Evolutionary conservation across 176 grass and related monocot genomes (phyloP).

Genomic region (Ensete ventricosum): DNA sequence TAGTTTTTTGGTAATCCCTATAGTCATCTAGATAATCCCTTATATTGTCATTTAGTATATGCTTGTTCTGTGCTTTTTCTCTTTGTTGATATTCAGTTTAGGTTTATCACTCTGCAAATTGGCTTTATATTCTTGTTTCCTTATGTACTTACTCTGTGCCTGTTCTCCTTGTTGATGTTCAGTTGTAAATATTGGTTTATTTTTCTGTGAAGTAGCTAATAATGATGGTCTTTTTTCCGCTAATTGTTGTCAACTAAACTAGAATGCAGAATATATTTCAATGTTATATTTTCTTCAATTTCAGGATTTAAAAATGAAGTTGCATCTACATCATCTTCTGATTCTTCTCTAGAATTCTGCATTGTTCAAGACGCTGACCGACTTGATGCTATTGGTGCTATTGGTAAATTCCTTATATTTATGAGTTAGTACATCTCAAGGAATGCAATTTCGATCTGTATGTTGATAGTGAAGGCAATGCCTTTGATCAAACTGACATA

Average conservation of each 20-base stretch:
- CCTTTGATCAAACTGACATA: background rate
- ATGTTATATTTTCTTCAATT: constrained; percentile 14
- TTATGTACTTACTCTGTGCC: too few relatives aligned
- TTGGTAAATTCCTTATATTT: constrained; percentile 40
- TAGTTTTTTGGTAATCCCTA: background rate
- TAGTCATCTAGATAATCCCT: background rate
- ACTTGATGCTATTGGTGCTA: constrained; percentile 82
- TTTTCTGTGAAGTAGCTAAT: too few relatives aligned
- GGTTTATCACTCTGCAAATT: too few relatives aligned
- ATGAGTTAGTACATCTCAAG: background rate
- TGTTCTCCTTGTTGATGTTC: too few relatives aligned
- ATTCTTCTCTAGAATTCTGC: constrained; percentile 56
- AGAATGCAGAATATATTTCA: background rate
- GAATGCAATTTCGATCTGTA: too few relatives aligned
- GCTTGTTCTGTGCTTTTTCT: background rate
- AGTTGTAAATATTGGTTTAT: too few relatives aligned
- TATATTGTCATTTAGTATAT: background rate
- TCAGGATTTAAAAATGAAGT: constrained; percentile 87
- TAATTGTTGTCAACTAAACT: background rate
- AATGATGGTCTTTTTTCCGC: too few relatives aligned
- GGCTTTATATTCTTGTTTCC: too few relatives aligned
- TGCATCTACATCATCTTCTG: constrained; percentile 28
- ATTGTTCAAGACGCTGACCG: constrained; percentile 96
- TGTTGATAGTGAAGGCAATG: background rate
- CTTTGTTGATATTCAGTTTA: background rate